A percentile compares a stretch with the other conserved stretches of the same genome.
Conservation (phyloP, 108 stramenopile species). For the Skeletonema tropicum region DNA sequence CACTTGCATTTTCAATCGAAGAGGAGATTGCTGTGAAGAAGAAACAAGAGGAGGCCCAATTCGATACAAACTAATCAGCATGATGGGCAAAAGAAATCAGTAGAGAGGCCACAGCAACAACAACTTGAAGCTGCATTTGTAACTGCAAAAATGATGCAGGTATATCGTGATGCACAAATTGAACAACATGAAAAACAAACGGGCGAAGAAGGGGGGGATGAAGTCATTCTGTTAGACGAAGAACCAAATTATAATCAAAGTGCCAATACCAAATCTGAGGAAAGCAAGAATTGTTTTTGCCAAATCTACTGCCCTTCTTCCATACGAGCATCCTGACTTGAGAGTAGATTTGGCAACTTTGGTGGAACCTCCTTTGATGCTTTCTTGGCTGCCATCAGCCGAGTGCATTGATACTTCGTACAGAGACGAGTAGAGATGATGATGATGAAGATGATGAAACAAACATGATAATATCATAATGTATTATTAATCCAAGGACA, state of each 20-base stretch:
- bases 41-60: not conserved
- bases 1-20: slow-evolving; percentile 20
- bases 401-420: not conserved
- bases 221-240: not conserved
- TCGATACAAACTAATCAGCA: not conserved
- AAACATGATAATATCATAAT: too few species aligned
- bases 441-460: not conserved
- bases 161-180: slow-evolving; percentile 13
- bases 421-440: not conserved
- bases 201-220: not conserved
- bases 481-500: too few species aligned
- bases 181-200: slow-evolving; percentile 6
- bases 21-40: not conserved
- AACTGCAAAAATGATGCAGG: slow-evolving; percentile 24
- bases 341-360: slow-evolving; percentile 40
- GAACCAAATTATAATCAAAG: not conserved
- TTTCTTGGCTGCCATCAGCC: slow-evolving; percentile 32
- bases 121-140: slow-evolving; percentile 16
- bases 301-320: slow-evolving; percentile 6
- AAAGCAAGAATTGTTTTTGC: not conserved
- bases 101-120: not conserved
- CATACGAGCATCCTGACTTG: slow-evolving; percentile 28
- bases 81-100: not conserved
- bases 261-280: not conserved
- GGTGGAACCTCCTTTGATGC: slow-evolving; percentile 41